phyloP scores from a whole-genome alignment of 2,329 filamentous ascomycete genomes.

The Colletotrichum siamense region DNA sequence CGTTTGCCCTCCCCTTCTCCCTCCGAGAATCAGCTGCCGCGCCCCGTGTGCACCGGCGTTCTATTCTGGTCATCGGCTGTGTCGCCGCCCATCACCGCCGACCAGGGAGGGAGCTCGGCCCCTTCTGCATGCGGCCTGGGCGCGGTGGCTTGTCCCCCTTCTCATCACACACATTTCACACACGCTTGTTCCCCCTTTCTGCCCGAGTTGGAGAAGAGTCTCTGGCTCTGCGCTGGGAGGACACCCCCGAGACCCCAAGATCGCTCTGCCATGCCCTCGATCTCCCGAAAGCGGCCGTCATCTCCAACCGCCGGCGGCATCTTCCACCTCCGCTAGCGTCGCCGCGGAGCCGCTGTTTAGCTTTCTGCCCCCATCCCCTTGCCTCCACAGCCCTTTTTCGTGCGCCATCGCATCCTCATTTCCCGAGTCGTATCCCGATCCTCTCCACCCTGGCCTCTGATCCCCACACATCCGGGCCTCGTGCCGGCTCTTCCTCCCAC shows the following conservation, averaged over 20 bases:
- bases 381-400: neutral
- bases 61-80: conserved; percentile 20
- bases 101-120: conserved; percentile 17
- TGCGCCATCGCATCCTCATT: conserved; percentile 13
- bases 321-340: conserved; percentile 13
- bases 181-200: neutral
- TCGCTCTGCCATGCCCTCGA: conserved; percentile 7
- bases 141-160: conserved; percentile 18
- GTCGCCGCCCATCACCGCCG: conserved; percentile 15
- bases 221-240: neutral
- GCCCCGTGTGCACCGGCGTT: conserved; percentile 6
- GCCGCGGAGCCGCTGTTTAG: conserved; percentile 3
- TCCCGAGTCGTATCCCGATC: conserved; percentile 17
- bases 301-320: conserved; percentile 1
- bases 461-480: conserved; percentile 11
- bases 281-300: conserved; percentile 9
- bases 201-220: neutral
- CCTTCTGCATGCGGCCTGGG: conserved; percentile 22
- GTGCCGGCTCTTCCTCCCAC: neutral
- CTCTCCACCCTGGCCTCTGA: conserved; percentile 1
- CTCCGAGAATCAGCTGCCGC: neutral
- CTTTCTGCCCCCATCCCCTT: neutral
- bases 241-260: neutral
- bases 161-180: neutral
- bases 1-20: neutral